phyloP scores from a whole-genome alignment of 2,329 filamentous ascomycete genomes.

The Pseudogymnoascus destructans region DNA sequence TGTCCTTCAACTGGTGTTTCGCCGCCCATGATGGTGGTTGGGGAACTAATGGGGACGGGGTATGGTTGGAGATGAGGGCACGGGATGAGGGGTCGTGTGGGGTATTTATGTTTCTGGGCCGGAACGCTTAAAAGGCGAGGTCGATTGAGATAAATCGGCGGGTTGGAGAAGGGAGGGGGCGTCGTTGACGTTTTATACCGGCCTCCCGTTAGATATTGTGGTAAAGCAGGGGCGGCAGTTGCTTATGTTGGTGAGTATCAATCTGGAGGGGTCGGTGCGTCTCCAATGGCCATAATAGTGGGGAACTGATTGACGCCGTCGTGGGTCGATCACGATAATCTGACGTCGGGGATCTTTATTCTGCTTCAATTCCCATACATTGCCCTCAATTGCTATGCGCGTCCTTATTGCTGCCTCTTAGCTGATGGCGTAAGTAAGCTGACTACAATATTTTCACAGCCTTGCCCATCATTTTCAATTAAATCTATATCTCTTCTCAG shows the following conservation, averaged over 20 bases:
- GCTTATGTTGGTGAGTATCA: neutral
- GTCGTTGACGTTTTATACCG: neutral
- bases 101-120: neutral
- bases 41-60: neutral
- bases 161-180: neutral
- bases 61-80: neutral
- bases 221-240: neutral
- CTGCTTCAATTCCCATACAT: neutral
- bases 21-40: constrained; percentile 31
- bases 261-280: neutral
- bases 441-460: neutral
- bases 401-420: neutral
- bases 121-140: neutral
- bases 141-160: neutral
- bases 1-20: constrained; percentile 27
- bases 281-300: neutral
- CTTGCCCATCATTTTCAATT: neutral
- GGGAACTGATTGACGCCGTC: neutral
- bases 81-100: neutral
- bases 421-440: neutral
- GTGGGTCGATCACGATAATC: neutral
- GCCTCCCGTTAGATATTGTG: neutral
- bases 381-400: neutral
- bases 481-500: neutral
- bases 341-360: neutral